Evolutionary conservation across 129 eudicot species (phyloP).

Genomic region (Lactuca sativa): DNA sequence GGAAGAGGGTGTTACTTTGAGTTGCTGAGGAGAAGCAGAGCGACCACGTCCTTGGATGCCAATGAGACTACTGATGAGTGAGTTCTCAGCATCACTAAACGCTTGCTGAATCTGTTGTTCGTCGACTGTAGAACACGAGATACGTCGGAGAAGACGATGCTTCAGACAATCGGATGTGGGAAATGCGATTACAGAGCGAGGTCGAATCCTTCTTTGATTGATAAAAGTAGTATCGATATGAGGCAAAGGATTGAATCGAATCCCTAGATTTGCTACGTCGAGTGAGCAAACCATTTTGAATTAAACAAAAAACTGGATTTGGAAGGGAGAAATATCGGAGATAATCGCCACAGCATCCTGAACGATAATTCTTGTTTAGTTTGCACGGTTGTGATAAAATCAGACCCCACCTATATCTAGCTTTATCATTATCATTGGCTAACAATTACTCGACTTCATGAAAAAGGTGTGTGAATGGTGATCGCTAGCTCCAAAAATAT

Average conservation of each 20-base stretch:
- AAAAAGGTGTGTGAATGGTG: not conserved
- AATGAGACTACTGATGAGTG: conserved; percentile 61
- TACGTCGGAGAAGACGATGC: not conserved
- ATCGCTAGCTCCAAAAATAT: not conserved
- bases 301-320: not conserved
- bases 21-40: conserved; percentile 83
- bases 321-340: not conserved
- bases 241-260: conserved; percentile 36
- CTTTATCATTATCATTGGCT: conserved; percentile 14
- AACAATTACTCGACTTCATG: conserved; percentile 8
- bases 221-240: not conserved
- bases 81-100: conserved; percentile 64
- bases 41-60: conserved; percentile 99
- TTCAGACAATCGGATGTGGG: conserved; percentile 6
- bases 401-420: conserved; percentile 19
- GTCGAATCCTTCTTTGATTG: conserved; percentile 20
- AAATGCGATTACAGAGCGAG: conserved; percentile 11
- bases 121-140: conserved; percentile 42
- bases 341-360: conserved; percentile 24
- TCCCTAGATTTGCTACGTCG: conserved; percentile 44
- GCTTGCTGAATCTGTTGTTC: conserved; percentile 28
- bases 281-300: conserved; percentile 41
- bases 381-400: conserved; percentile 18
- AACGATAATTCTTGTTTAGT: conserved; percentile 4
- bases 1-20: conserved; percentile 44